Base-by-base conservation (phyloP, 345 rosid genomes). In the Citropsis articulata region DNA sequence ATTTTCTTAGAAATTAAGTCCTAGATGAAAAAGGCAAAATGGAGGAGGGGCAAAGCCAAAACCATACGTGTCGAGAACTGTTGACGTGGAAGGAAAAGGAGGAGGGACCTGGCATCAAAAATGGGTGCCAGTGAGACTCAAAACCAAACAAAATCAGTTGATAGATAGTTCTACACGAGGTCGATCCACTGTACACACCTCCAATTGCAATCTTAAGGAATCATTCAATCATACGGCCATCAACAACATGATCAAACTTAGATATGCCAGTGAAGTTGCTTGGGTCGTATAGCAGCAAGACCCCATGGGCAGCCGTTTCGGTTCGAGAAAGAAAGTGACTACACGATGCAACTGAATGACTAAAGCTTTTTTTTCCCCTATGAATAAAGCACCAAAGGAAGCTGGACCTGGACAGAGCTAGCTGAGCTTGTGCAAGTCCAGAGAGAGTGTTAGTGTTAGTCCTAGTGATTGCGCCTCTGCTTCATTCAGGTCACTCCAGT, bases 71-170 rank as follows among this genome's bases (percentile, higher is more conserved):
- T 73, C 78, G 7, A 5, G 4, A 63, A 38, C 42, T 64, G 30
- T 73, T 28, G 78, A 25, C 42, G 27, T 63, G 28, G 80, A 61
- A 25, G 40, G 50, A 12, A 63, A 45, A 42, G 25, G 18, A 33
- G 36, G 57, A 40, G 25, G 5, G 71, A 76, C 65, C 38, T 60
- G 33, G 16, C 35, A 73, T 28, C 28, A 69, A 66, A 45, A 45
- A 40, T 56, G 83, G 73, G 60, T 77, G 79, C 79, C 79, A 70
- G 72, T 21, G 18, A 22, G 38, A 21, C 57, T 53, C 79, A 76
- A 45, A 78, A 63, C 71, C 74, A 79, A 74, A 84, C 81, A 81
- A 81, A 79, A 63, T 45, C 73, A 42, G 77, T 69, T 72, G 53
- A 61, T 27, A 28, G 50, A 40, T 38, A 67, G 31, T 42, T 76